Evolutionary conservation across 805 yeast genomes (phyloP).

Genomic region (Starmerella apicola): DNA sequence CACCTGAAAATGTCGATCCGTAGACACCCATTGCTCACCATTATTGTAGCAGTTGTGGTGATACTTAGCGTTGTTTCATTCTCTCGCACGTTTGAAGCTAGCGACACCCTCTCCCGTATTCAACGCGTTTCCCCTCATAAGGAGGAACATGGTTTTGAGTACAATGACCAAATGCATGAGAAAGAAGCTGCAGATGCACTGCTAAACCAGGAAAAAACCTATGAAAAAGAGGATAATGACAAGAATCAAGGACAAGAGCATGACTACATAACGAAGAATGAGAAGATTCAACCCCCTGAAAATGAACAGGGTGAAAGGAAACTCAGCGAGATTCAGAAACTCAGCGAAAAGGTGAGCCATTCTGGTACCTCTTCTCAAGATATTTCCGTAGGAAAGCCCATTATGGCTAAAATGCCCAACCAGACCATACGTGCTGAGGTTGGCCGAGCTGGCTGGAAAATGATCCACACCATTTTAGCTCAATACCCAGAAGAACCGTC

Average conservation of each 20-base stretch:
- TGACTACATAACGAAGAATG: neutral
- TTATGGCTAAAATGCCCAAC: conserved; percentile 92
- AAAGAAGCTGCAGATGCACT: neutral
- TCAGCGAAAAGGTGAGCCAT: neutral
- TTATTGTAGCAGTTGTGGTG: neutral
- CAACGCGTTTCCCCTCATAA: conserved; percentile 2
- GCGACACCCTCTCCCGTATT: conserved; percentile 6
- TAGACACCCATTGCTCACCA: conserved; percentile 1
- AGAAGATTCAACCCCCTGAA: neutral
- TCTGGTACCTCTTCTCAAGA: neutral
- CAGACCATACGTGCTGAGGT: conserved; percentile 69
- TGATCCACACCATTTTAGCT: conserved; percentile 84
- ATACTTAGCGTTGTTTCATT: conserved; percentile 5
- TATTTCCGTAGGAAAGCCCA: conserved; percentile 33
- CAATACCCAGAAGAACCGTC: conserved; percentile 81
- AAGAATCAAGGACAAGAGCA: neutral
- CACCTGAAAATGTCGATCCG: neutral
- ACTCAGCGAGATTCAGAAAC: neutral
- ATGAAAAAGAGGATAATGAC: neutral
- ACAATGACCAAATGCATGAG: neutral
- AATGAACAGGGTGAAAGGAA: neutral
- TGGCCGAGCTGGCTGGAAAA: conserved; percentile 85
- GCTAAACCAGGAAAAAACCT: neutral
- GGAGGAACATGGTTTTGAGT: neutral
- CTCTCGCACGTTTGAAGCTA: conserved; percentile 7